These are phyloP conservation scores for Leccinum incarnatum DNA, from an alignment of 768 basidiomycete species.

Conservation along the genomic window DNA sequence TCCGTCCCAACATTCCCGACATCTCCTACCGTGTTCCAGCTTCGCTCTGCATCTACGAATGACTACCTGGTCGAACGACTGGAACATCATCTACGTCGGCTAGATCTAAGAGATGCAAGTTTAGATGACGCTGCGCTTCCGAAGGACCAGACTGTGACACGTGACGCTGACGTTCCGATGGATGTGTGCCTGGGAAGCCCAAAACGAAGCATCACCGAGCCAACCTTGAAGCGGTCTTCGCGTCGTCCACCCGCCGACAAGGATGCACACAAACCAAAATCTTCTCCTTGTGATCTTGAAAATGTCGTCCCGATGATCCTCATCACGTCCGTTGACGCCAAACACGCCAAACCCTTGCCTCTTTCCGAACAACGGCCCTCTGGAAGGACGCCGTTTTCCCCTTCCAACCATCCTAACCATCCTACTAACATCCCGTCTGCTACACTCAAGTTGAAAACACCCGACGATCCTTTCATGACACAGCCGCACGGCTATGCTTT, in stretches of 20 bases:
- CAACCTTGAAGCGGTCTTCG: neutral
- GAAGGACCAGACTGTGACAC: neutral
- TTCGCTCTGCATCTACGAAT: constrained; percentile 17
- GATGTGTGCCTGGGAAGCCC: neutral
- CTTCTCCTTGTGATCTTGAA: neutral
- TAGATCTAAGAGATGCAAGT: constrained; percentile 17
- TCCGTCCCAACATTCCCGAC: constrained; percentile 6
- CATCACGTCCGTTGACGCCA: constrained; percentile 26
- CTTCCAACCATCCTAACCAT: constrained; percentile 4
- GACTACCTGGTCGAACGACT: constrained; percentile 23
- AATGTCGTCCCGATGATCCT: constrained; percentile 21
- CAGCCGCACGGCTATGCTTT: neutral
- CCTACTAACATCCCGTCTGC: constrained; percentile 1
- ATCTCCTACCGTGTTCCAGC: constrained; percentile 19
- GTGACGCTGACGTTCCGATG: constrained; percentile 4
- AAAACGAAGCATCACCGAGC: neutral
- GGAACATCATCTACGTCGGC: constrained; percentile 19
- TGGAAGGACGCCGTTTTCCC: constrained; percentile 13
- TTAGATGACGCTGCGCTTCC: neutral
- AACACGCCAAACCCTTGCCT: constrained; percentile 22
- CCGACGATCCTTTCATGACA: constrained; percentile 19
- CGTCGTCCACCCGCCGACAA: neutral
- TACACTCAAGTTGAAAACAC: neutral
- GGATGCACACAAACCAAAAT: neutral
- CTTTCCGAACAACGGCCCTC: constrained; percentile 8